Evolutionary conservation across 2,329 filamentous ascomycete genomes (phyloP), one percentile per base, ranked within the genome.

Genomic region (Fragosphaeria purpurea): DNA sequence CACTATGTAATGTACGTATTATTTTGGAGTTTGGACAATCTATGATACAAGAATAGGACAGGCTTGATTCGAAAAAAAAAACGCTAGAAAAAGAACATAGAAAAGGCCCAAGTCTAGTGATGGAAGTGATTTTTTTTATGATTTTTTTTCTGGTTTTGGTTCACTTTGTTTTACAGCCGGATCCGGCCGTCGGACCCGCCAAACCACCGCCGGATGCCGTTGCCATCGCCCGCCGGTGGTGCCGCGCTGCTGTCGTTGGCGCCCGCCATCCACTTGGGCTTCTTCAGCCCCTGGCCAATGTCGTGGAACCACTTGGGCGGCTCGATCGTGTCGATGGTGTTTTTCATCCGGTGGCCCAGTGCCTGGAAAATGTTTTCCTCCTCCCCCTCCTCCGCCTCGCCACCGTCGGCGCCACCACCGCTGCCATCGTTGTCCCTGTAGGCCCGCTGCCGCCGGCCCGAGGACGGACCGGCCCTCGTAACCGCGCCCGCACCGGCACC

Each of bases 261-360:
- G 31, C 77, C 78, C 13, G 80, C 78, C 80, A 93, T 86, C 88
- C 88, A 94, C 60, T 82, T 85, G 5, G 88, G 88, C 62, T 83
- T 80, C 65, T 83, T 87, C 65, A 90, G 79, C 7, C 77, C 77
- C 52, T 79, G 74, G 1, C 80, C 77, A 33, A 88, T 72, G 32
- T 86, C 84, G 58, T 82, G 77, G 56, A 95, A 71, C 89, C 90
- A 97, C 56, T 82, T 82, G 0, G 93, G 91, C 34, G 83, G 76
- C 48, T 89, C 85, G 2, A 88, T 76, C 0, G 82, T 85, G 54
- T 97, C 91, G 48, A 97, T 80, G 0, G 93, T 97, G 62, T 98
- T 98, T 67, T 83, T 86, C 59, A 98, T 83, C 38, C 91, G 77
- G 62, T 94, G 86, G 0, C 86, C 82, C 54, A 97, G 81, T 37